Evolutionary conservation across 2,329 filamentous ascomycete genomes (phyloP), one percentile per base, ranked within the genome.

Genomic region (Fusarium proliferatum): DNA sequence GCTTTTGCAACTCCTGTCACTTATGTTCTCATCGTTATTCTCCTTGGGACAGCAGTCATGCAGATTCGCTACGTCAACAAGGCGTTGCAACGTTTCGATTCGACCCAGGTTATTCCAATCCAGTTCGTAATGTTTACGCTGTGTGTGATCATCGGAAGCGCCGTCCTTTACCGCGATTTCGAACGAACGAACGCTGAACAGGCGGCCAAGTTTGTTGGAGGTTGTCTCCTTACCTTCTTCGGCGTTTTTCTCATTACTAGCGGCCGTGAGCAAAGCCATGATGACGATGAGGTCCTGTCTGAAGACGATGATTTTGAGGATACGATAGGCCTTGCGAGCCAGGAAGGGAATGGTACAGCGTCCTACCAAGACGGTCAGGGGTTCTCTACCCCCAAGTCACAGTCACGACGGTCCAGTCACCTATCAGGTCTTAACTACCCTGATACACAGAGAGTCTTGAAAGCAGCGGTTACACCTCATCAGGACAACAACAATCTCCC

Each of bases 221-320:
- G 96, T 42, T 99, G 96, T 82, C 86, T 94, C 9, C 84, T 99
- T 73, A 99, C 96, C 2, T 99, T 99, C 81, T 91, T 96, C 67
- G 96, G 96, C 15, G 96, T 99, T n/a, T 98, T 96, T 83, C 89
- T 98, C 75, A 98, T 99, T 79, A 98, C 96, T 3, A 97, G 93
- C 78, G 95, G 94, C 61, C 88, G 95, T 75, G 85, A 88, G 57
- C 84, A 86, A 16, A 88, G 88, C 23, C 85, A 88, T 6, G 87
- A 90, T 7, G 89, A 91, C 23, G 79, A 83, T 23, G 87, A 89
- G n/a, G 72, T 79, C 12, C 76, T 89, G 21, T 88, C 84, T 7
- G 88, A 91, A 46, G 83, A 83, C 34, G 89, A 90, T 49, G 89
- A 89, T 41, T 85, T 90, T 21, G 90, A 92, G 72, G 91, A 92